phyloP scores from a whole-genome alignment of 768 basidiomycete genomes.

The Cystobasidium tubakii region DNA sequence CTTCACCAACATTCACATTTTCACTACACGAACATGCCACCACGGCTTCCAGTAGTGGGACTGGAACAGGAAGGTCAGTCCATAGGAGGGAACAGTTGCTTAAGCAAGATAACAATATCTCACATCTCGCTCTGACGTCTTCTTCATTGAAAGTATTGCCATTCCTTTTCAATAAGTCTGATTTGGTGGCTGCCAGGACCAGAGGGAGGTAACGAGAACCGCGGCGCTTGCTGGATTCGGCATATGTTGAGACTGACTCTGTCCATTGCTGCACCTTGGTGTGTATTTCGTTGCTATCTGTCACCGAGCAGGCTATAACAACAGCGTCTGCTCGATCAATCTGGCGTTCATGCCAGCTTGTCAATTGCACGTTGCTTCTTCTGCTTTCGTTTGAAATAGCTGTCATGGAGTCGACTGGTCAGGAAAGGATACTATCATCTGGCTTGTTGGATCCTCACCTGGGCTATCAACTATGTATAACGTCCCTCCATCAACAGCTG shows the following conservation, averaged over 20 bases:
- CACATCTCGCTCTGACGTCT: background rate
- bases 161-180: background rate
- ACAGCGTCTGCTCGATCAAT: slow-evolving; percentile 16
- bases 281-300: background rate
- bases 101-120: too few relatives aligned
- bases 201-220: background rate
- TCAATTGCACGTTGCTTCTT: background rate
- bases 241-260: background rate
- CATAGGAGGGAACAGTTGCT: too few relatives aligned
- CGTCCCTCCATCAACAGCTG: slow-evolving; percentile 11
- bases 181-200: slow-evolving; percentile 4
- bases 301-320: background rate
- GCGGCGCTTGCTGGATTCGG: background rate
- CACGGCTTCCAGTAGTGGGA: background rate
- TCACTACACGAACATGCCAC: background rate
- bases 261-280: background rate
- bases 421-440: background rate
- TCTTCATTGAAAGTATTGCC: background rate
- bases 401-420: too few relatives aligned
- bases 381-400: background rate
- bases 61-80: background rate
- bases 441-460: background rate
- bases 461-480: slow-evolving; percentile 30
- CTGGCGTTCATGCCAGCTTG: background rate
- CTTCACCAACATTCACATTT: slow-evolving; percentile 9